phyloP scores from a whole-genome alignment of 768 basidiomycete genomes.

The Tubosaeta sp. region DNA sequence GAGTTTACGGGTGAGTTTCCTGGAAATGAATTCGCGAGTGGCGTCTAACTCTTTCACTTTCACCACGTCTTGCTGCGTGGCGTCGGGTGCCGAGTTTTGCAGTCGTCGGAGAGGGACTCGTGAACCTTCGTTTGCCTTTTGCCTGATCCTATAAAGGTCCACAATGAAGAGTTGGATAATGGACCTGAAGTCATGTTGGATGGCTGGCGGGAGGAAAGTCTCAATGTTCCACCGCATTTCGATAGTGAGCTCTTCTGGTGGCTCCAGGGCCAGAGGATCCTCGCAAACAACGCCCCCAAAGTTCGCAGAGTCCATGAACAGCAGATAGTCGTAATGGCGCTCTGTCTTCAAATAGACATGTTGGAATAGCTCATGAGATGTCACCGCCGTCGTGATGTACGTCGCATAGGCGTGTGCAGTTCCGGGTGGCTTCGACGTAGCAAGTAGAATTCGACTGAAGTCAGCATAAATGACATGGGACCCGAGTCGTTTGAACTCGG shows the following conservation, averaged over 20 bases:
- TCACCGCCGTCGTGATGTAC: conserved; percentile 91
- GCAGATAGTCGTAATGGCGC: conserved; percentile 87
- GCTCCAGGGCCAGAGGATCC: conserved; percentile 64
- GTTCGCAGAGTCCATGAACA: conserved; percentile 96
- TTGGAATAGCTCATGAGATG: conserved; percentile 92
- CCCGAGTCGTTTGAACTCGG: conserved; percentile 93
- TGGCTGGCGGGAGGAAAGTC: conserved; percentile 77
- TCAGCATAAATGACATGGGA: conserved; percentile 93
- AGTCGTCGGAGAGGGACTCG: conserved; percentile 73
- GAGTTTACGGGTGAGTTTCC: conserved; percentile 76
- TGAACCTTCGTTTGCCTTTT: conserved; percentile 51
- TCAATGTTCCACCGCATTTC: conserved; percentile 94
- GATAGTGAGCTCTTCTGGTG: conserved; percentile 63
- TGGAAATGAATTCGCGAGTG: conserved; percentile 71
- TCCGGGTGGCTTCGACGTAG: conserved; percentile 93
- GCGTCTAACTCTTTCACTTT: conserved; percentile 68
- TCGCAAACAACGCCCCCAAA: conserved; percentile 86
- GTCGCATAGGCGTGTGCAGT: conserved; percentile 94
- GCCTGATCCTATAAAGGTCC: conserved; percentile 74
- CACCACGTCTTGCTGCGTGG: conserved; percentile 59
- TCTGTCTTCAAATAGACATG: conserved; percentile 84
- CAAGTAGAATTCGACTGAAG: conserved; percentile 83
- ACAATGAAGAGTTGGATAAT: conserved; percentile 80
- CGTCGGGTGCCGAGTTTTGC: conserved; percentile 59
- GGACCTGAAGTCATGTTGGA: conserved; percentile 72